A percentile compares a stretch with the other conserved stretches of the same genome.
These are phyloP conservation scores for Sarocladium brachiariae DNA, from an alignment of 2,329 filamentous ascomycete species.

Conservation along the genomic window DNA sequence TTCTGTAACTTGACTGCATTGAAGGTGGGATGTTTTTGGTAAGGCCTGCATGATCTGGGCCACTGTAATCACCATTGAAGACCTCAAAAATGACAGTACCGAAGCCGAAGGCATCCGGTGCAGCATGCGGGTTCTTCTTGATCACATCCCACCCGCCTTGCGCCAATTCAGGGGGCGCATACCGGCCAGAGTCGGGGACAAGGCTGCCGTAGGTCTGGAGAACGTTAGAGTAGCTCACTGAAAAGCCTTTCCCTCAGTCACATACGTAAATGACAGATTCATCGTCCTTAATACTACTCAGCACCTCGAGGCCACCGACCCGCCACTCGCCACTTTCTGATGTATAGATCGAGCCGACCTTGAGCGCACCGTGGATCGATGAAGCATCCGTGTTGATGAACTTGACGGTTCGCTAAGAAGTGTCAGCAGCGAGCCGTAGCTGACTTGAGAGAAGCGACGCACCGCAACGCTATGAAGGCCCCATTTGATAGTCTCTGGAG, in stretches of 20 bases:
- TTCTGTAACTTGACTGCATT: conserved; percentile 89
- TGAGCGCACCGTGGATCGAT: conserved; percentile 83
- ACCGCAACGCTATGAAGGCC: conserved; percentile 81
- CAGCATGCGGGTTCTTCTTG: conserved; percentile 72
- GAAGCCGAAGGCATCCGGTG: conserved; percentile 81
- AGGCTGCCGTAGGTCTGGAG: conserved; percentile 74
- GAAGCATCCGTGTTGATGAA: conserved; percentile 93
- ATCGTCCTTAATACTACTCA: conserved; percentile 94
- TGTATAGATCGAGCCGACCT: conserved; percentile 81
- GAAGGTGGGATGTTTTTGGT: conserved; percentile 77
- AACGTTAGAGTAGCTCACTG: conserved; percentile 8
- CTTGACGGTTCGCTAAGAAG: conserved; percentile 72
- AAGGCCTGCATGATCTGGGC: conserved; percentile 73
- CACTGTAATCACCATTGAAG: conserved; percentile 78
- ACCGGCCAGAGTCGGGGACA: conserved; percentile 76
- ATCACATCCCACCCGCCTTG: conserved; percentile 88
- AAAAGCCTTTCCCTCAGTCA: not conserved
- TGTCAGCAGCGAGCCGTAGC: conserved; percentile 16
- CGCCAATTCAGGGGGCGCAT: conserved; percentile 79
- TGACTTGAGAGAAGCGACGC: conserved; percentile 20
- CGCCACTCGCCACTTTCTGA: conserved; percentile 98
- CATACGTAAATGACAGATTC: conserved; percentile 81
- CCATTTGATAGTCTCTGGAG: conserved; percentile 94
- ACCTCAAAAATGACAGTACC: conserved; percentile 81
- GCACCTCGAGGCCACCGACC: conserved; percentile 82